These are phyloP conservation scores for Hanseniaspora taiwanica DNA, from an alignment of 805 yeast genomes.

Conservation along the genomic window DNA sequence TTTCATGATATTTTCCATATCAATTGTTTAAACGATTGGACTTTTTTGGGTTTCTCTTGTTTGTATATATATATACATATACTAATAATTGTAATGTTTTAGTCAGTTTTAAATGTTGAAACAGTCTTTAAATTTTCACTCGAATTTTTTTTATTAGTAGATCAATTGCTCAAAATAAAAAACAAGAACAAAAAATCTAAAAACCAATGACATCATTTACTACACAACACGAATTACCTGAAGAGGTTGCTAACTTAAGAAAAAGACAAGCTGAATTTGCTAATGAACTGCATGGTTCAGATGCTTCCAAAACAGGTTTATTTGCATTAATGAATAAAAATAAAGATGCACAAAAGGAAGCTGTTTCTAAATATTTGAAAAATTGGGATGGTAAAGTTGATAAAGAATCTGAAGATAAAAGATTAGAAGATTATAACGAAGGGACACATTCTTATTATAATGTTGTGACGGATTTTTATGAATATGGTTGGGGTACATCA, in stretches of 20 bases:
- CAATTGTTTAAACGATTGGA: too few relatives aligned
- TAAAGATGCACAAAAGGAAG: constrained; percentile 66
- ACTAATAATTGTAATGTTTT: too few relatives aligned
- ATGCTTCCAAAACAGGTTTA: constrained; percentile 53
- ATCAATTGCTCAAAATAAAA: too few relatives aligned
- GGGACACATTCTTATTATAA: constrained; percentile 93
- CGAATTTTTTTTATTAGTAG: too few relatives aligned
- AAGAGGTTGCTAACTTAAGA: constrained; percentile 13
- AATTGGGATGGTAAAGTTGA: constrained; percentile 93
- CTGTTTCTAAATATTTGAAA: constrained; percentile 82
- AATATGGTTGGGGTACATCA: constrained; percentile 98
- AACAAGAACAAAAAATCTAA: too few relatives aligned
- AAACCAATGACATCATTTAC: too few relatives aligned
- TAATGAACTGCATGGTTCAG: constrained; percentile 73
- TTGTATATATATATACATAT: too few relatives aligned
- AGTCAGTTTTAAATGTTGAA: too few relatives aligned
- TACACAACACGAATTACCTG: not conserved
- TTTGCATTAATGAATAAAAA: constrained; percentile 67
- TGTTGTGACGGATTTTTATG: constrained; percentile 94
- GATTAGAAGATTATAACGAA: constrained; percentile 78
- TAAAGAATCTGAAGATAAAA: constrained; percentile 50
- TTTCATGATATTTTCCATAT: too few relatives aligned
- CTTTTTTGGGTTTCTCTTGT: too few relatives aligned
- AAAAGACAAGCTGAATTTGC: constrained; percentile 49
- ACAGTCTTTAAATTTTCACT: too few relatives aligned